Conservation (phyloP, 768 basidiomycete species). For the Mycena capillaripes region DNA sequence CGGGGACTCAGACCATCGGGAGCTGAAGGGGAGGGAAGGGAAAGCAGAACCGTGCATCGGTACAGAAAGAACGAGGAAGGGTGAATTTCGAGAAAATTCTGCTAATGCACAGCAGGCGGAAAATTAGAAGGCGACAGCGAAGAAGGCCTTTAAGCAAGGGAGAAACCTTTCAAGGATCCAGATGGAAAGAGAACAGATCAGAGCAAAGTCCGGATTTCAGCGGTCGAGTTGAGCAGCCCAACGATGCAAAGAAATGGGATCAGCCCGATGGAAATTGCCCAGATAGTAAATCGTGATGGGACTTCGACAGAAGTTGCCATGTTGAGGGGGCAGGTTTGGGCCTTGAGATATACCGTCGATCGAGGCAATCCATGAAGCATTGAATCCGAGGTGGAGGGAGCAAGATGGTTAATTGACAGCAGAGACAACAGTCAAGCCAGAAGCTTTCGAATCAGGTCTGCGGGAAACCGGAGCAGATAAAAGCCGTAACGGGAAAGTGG, state of each 20-base stretch:
- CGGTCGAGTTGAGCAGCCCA: neutral
- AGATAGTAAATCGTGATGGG: neutral
- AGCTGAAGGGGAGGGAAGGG: neutral
- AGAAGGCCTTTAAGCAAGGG: neutral
- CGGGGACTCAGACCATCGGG: too few species aligned
- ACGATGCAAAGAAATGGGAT: neutral
- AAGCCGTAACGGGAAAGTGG: too few species aligned
- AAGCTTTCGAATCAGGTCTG: too few species aligned
- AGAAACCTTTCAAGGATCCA: neutral
- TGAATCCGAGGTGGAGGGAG: too few species aligned
- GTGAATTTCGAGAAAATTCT: neutral
- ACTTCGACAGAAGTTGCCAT: too few species aligned
- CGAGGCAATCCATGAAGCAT: too few species aligned
- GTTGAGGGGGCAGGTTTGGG: too few species aligned
- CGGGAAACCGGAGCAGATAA: too few species aligned
- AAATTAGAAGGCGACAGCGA: neutral
- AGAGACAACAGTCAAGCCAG: too few species aligned
- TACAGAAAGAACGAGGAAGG: neutral
- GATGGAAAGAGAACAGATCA: neutral
- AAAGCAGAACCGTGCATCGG: neutral
- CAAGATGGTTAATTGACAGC: too few species aligned
- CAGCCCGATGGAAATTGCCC: neutral
- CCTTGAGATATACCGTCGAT: too few species aligned
- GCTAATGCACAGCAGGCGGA: neutral
- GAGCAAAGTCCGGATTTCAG: conserved; percentile 1